Base-by-base conservation (phyloP, 192 early-diverging fungal genomes). In the Coemansia sp. region DNA sequence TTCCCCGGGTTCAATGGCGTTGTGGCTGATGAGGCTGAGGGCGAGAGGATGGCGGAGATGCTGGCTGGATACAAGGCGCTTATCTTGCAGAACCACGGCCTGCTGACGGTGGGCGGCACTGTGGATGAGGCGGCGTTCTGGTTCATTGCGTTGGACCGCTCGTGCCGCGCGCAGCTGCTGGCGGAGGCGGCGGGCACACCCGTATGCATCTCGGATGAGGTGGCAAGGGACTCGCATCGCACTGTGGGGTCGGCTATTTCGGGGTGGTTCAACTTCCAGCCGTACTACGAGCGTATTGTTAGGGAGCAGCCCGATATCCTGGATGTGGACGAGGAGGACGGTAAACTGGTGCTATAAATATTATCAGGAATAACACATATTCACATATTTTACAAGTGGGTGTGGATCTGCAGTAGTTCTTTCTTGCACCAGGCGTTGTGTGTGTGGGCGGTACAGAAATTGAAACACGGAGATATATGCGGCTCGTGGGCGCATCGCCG, bases 1-100 rank as follows among this genome's bases (percentile, higher is more conserved):
- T 84, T 84, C 36, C 78, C 86, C 1, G 76, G 84, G 6, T 89
- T 83, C 42, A 81, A 83, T 40, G 88, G 88, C 24, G 84, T 89
- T 2, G 85, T 89, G 19, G 82, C 74, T 59, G 84, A 84, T 33
- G 70, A 69, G 48, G 84, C 69, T n/a, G 88, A 89, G 75, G 88
- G 88, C 11, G 67, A 81, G 59, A 70, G 71, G 1, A 78, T 89
- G 63, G 84, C 81, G 1, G 42, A 84, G 39, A 73, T 74, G 3
- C 62, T 89, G 62, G 87, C 83, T 19, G 61, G 36, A 3, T 72
- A 79, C 66, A 87, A 88, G 71, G 85, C 85, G 6, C 51, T 87
- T 19, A 86, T 89, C 41, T 56, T 89, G 53, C 84, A 82, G 60
- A 89, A 88, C 77, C 88, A 89, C 54, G 88, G 88, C 9, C 66